Percentiles rank a stretch among this genome's conserved stretches.
Evolutionary conservation across 192 early-diverging fungal species (phyloP).

Genomic region (Bifiguratus adelaidae): DNA sequence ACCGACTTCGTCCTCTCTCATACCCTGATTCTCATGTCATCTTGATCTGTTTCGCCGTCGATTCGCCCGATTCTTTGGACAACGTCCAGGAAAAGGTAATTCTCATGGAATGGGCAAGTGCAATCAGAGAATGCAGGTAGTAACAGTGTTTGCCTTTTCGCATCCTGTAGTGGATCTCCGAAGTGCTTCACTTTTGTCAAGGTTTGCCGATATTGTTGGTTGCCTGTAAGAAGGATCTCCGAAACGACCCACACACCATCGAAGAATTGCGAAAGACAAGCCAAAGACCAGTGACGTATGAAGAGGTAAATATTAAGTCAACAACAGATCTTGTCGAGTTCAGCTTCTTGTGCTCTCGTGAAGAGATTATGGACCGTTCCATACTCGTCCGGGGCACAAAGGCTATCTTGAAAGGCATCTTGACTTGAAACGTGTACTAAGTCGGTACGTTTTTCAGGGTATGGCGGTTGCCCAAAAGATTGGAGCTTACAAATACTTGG

Average conservation of each 20-base stretch:
- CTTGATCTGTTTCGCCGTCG: slow-evolving; percentile 87
- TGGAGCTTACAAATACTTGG: slow-evolving; percentile 76
- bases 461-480: slow-evolving; percentile 71
- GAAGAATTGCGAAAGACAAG: slow-evolving; percentile 61
- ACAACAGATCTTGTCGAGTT: background rate
- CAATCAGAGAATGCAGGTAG: background rate
- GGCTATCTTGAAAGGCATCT: too few species aligned
- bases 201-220: slow-evolving; percentile 80
- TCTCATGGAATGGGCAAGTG: background rate
- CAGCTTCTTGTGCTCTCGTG: background rate
- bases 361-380: background rate
- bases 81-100: slow-evolving; percentile 61
- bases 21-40: slow-evolving; percentile 91
- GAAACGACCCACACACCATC: slow-evolving; percentile 66
- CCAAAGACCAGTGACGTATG: slow-evolving; percentile 61
- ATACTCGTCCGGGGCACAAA: background rate
- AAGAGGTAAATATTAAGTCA: slow-evolving; percentile 44
- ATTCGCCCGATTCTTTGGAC: slow-evolving; percentile 70
- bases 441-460: slow-evolving; percentile 35
- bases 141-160: background rate
- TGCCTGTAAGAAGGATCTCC: slow-evolving; percentile 84
- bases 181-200: slow-evolving; percentile 78
- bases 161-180: slow-evolving; percentile 70
- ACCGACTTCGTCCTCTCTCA: slow-evolving; percentile 76
- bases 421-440: background rate